Conservation (phyloP, 176 grass and related monocot genomes). For the Musa acuminata region DNA sequence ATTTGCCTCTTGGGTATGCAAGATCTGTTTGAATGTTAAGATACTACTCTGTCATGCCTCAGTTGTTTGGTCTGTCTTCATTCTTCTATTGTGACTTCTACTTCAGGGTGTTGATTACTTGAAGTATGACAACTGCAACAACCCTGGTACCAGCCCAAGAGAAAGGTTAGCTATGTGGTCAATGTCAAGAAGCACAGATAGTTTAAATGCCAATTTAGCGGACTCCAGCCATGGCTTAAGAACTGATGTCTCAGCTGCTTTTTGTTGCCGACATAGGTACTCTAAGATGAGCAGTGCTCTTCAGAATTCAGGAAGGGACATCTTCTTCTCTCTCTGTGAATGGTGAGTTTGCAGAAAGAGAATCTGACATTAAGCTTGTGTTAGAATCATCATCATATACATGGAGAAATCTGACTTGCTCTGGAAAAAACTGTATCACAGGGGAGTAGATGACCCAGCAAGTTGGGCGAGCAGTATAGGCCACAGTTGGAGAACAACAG, state of each 20-base stretch:
- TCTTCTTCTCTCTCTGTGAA: conserved; percentile 93
- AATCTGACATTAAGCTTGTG: no score
- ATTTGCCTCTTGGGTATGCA: conserved; percentile 65
- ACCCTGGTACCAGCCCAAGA: conserved; percentile 33
- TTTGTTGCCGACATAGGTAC: conserved; percentile 36
- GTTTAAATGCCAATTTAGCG: background rate
- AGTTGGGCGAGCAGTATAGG: conserved; percentile 66
- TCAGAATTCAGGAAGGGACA: conserved; percentile 57
- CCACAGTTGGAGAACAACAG: conserved; percentile 98
- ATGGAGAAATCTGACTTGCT: background rate
- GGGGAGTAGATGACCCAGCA: conserved; percentile 68
- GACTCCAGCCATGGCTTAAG: background rate
- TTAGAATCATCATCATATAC: background rate
- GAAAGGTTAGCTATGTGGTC: conserved; percentile 49
- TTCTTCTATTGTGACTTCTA: background rate
- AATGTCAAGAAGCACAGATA: background rate
- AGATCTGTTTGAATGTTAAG: no score
- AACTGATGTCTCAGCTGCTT: background rate
- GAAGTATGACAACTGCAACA: conserved; percentile 92
- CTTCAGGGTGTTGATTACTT: conserved; percentile 81
- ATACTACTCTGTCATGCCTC: background rate
- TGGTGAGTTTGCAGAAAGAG: conserved; percentile 34
- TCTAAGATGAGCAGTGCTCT: conserved; percentile 71
- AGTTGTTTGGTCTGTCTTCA: background rate
- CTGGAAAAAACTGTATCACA: conserved; percentile 5